These are phyloP conservation scores for Schizophyllum commune DNA, from an alignment of 1,284 basidiomycete genomes.

Conservation along the genomic window DNA sequence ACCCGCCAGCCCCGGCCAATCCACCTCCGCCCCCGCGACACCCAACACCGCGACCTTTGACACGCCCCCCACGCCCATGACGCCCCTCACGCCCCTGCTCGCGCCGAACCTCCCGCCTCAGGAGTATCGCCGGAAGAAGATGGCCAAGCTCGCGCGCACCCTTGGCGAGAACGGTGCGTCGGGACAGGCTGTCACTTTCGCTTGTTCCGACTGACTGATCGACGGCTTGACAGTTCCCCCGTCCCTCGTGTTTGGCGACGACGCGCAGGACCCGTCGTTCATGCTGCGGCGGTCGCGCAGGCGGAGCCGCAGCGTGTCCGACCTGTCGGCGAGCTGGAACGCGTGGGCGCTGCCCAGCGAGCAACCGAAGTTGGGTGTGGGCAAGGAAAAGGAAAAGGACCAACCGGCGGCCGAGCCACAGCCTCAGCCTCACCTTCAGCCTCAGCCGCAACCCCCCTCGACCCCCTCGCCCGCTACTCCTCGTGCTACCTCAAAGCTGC, in stretches of 20 bases:
- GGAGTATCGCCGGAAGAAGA: constrained; percentile 2
- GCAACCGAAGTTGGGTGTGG: background rate
- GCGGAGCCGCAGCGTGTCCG: background rate
- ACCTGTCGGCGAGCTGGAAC: background rate
- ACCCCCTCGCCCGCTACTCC: background rate
- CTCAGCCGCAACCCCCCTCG: no score
- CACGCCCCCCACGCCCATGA: background rate
- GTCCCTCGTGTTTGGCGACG: background rate
- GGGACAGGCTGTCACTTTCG: constrained; percentile 6
- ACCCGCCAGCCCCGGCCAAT: constrained; percentile 4
- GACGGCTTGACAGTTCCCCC: background rate
- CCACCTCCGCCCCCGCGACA: constrained; percentile 5
- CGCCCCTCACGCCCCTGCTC: background rate
- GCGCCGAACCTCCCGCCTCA: background rate
- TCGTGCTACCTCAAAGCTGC: background rate
- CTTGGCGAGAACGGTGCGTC: constrained; percentile 11
- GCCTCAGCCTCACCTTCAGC: no score
- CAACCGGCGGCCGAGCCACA: background rate
- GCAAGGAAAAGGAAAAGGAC: background rate
- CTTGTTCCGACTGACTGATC: background rate
- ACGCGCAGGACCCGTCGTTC: background rate
- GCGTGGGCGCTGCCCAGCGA: background rate
- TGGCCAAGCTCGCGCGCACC: constrained; percentile 10
- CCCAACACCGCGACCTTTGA: constrained; percentile 1
- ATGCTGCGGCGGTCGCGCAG: background rate